These are phyloP conservation scores for Neoboletus subvelutipes DNA, from an alignment of 768 basidiomycete genomes.

Conservation along the genomic window DNA sequence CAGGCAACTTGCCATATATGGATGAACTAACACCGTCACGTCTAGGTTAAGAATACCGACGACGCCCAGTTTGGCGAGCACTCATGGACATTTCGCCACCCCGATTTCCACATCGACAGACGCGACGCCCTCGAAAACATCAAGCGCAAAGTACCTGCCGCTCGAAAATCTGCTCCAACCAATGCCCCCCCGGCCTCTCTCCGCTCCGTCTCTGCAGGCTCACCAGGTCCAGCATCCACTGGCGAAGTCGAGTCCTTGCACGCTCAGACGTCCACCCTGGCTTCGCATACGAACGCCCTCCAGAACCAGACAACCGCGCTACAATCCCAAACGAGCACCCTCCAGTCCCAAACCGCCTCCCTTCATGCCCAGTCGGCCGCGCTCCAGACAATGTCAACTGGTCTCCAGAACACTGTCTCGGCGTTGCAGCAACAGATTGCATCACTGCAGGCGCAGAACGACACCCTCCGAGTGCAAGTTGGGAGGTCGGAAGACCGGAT, in stretches of 20 bases:
- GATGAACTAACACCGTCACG: neutral
- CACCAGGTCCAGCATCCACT: slow-evolving; percentile 26
- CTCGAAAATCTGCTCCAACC: slow-evolving; percentile 11
- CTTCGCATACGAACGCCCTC: slow-evolving; percentile 31
- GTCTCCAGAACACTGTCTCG: slow-evolving; percentile 27
- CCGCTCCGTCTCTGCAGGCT: slow-evolving; percentile 25
- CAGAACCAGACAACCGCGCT: slow-evolving; percentile 30
- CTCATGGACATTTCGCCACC: slow-evolving; percentile 54
- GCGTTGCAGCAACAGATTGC: slow-evolving; percentile 31
- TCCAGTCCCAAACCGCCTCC: slow-evolving; percentile 30
- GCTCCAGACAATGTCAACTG: slow-evolving; percentile 32
- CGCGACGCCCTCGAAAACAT: slow-evolving; percentile 62
- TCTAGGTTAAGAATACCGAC: slow-evolving; percentile 78
- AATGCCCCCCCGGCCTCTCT: slow-evolving; percentile 30
- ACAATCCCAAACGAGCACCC: slow-evolving; percentile 29
- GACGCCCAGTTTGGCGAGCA: slow-evolving; percentile 70
- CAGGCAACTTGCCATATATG: neutral
- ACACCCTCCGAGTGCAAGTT: slow-evolving; percentile 31
- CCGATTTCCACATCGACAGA: slow-evolving; percentile 51
- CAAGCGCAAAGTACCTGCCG: neutral
- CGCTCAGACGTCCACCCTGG: slow-evolving; percentile 27
- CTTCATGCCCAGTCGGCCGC: slow-evolving; percentile 37
- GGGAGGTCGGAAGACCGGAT: slow-evolving; percentile 49
- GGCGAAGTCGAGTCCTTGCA: slow-evolving; percentile 31
- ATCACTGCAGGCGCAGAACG: slow-evolving; percentile 30